Evolutionary conservation across 1,139 yeast species (phyloP).

Genomic region (Yamadazyma sp.): DNA sequence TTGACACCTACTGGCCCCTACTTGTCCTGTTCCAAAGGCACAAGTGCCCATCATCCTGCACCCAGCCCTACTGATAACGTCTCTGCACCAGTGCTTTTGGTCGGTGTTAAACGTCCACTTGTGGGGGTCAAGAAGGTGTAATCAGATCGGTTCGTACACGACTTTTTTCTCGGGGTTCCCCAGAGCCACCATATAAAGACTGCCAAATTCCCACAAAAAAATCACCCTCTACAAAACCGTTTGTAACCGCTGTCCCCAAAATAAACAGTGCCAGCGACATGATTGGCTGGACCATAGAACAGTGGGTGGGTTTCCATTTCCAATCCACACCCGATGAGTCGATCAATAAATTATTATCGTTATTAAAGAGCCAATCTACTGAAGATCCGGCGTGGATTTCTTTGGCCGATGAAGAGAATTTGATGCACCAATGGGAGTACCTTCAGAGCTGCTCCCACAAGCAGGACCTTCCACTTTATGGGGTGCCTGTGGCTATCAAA

Average conservation of each 20-base stretch:
- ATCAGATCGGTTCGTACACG: background rate
- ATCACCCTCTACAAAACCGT: background rate
- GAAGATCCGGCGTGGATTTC: slow-evolving; percentile 92
- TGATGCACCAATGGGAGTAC: slow-evolving; percentile 76
- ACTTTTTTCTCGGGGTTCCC: slow-evolving; percentile 1
- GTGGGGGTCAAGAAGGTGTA: no score
- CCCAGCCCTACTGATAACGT: no score
- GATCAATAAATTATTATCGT: slow-evolving; percentile 42
- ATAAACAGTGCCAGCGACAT: background rate
- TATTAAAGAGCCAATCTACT: slow-evolving; percentile 48
- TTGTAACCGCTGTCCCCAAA: background rate
- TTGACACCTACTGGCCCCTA: no score
- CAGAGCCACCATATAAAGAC: background rate
- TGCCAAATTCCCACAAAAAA: background rate
- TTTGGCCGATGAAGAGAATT: slow-evolving; percentile 56
- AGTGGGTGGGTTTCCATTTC: slow-evolving; percentile 73
- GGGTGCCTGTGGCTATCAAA: slow-evolving; percentile 93
- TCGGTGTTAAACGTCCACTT: no score
- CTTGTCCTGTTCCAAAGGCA: no score
- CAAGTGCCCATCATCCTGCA: no score
- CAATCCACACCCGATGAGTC: slow-evolving; percentile 65
- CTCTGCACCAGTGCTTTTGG: no score
- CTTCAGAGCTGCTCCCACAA: slow-evolving; percentile 63
- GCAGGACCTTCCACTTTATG: slow-evolving; percentile 60
- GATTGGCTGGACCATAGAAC: slow-evolving; percentile 44